Evolutionary conservation across 306 rosid species (phyloP), one percentile per base, ranked within the genome.

Genomic region (Geum urbanum): DNA sequence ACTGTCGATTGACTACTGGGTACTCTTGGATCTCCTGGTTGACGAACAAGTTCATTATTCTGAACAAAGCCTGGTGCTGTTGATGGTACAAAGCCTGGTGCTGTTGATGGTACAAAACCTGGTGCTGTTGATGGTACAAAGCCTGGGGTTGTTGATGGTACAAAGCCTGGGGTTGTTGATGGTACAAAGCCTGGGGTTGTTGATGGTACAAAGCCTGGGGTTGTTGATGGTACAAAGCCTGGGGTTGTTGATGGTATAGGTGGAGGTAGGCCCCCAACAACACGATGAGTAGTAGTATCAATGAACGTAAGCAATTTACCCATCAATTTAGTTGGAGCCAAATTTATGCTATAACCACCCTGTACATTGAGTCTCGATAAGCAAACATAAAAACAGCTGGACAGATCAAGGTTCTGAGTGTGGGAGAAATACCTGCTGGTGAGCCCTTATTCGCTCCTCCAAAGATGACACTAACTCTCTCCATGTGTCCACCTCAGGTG

Each of bases 211-310:
- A 55, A 24, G 70, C 24, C 22, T 4, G 46, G 65, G 15, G 47
- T 24, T 37, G 46, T 37, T 60, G 46, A 15, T 35, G 44, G 19
- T 5, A 59, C 4, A 5, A 18, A 32, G 37, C 37, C 37, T 32
- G 37, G 4, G 1, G 37, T 74, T 50, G 69, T 62, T 19, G 83
- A 67, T 44, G 92, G 86, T 44, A 70, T 84, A 56, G 86, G 89
- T n/a, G 92, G 92, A 11, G 90, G 90, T 37, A 79, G 72, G 56
- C 88, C 88, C 4, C 94, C 90, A 57, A 85, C 90, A 74, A 88
- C 94, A 52, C 84, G 84, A 74, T 88, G 87, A 9, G 94, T 86
- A 66, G 94, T 88, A 71, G 77, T 84, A 76, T 88, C 88, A 81
- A 88, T 73, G 73, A 88, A 84, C 58, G 85, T 85, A 52, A 80